A percentile compares a stretch with the other conserved stretches of the same genome.
These are phyloP conservation scores for Cercophora sp. DNA, from an alignment of 495 filamentous ascomycete species.

Conservation along the genomic window DNA sequence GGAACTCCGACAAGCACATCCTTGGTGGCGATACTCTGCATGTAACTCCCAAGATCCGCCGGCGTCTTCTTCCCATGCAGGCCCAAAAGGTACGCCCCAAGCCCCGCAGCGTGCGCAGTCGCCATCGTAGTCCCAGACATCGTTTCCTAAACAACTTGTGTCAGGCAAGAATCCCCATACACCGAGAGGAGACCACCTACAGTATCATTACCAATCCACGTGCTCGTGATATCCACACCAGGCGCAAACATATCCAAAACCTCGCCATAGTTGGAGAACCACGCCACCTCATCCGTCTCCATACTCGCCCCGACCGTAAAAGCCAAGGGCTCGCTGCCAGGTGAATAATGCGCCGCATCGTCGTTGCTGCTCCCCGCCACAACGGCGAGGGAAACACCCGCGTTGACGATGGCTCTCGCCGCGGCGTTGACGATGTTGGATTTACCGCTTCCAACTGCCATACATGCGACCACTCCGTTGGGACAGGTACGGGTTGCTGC, in stretches of 20 bases:
- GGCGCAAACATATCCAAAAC: constrained; percentile 56
- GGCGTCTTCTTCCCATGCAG: background rate
- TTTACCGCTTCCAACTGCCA: constrained; percentile 45
- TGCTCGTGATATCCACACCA: constrained; percentile 41
- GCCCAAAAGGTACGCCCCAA: constrained; percentile 41
- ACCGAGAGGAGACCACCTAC: constrained; percentile 22
- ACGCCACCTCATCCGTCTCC: constrained; percentile 39
- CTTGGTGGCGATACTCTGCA: constrained; percentile 1
- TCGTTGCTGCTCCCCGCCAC: constrained; percentile 44
- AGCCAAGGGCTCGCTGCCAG: constrained; percentile 48
- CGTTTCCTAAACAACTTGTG: background rate
- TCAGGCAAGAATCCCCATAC: background rate
- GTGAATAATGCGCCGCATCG: constrained; percentile 40
- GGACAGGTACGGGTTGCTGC: constrained; percentile 26
- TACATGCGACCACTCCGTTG: constrained; percentile 43
- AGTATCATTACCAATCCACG: constrained; percentile 45
- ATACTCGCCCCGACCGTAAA: constrained; percentile 56
- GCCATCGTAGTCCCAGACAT: constrained; percentile 20
- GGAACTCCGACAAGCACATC: background rate
- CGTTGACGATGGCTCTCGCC: constrained; percentile 37
- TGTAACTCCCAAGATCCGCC: background rate
- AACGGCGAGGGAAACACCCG: constrained; percentile 45
- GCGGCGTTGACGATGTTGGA: constrained; percentile 46
- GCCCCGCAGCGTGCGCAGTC: constrained; percentile 44
- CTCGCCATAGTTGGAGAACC: constrained; percentile 55